Percentiles rank a stretch among this genome's conserved stretches.
Evolutionary conservation across 805 yeast species (phyloP).

Genomic region (Suhomyces sp.): DNA sequence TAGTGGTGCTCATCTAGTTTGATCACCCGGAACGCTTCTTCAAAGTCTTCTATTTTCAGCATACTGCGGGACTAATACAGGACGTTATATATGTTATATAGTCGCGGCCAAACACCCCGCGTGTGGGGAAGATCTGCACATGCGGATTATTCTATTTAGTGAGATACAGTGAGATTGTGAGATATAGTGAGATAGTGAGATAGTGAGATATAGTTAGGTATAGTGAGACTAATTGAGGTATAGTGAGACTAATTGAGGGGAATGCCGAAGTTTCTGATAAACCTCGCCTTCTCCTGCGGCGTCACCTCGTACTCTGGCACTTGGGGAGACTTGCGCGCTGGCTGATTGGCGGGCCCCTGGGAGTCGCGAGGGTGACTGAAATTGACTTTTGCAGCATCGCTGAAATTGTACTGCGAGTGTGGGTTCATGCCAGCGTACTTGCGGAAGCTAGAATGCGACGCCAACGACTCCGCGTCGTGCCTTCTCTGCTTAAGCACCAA

Average conservation of each 20-base stretch:
- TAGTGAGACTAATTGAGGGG: neutral
- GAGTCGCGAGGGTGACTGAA: neutral
- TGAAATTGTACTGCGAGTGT: constrained; percentile 2
- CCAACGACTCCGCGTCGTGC: constrained; percentile 13
- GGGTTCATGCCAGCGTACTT: constrained; percentile 15
- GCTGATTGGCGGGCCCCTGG: neutral
- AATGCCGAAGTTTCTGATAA: neutral
- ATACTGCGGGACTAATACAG: neutral
- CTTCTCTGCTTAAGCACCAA: constrained; percentile 21
- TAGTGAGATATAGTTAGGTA: too few relatives aligned
- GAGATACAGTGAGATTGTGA: too few relatives aligned
- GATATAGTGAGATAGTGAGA: too few relatives aligned
- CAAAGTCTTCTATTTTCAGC: constrained; percentile 17
- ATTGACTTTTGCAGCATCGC: neutral
- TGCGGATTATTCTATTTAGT: too few relatives aligned
- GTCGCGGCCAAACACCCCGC: neutral
- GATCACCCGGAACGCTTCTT: constrained; percentile 30
- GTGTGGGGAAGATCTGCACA: neutral
- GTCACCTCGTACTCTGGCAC: neutral
- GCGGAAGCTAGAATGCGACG: constrained; percentile 15
- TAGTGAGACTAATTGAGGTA: too few relatives aligned
- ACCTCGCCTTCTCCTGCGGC: neutral
- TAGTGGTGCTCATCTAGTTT: constrained; percentile 24
- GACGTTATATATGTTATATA: neutral
- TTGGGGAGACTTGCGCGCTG: neutral